Evolutionary conservation across 805 yeast genomes (phyloP).

Genomic region (Metschnikowia cubensis): DNA sequence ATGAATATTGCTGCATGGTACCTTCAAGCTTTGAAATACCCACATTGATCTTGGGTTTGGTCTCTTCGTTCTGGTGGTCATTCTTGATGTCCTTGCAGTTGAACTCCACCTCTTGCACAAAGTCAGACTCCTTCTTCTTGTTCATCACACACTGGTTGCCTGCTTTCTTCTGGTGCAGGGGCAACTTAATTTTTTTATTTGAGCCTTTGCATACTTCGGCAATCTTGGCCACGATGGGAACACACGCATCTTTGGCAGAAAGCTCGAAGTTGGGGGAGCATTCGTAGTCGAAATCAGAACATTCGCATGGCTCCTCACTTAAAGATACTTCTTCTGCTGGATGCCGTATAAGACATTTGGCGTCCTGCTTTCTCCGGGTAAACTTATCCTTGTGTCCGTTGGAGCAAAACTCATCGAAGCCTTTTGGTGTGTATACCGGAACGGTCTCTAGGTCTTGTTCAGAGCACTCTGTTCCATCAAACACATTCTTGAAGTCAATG

Average conservation of each 20-base stretch:
- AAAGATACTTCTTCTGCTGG: conserved; percentile 43
- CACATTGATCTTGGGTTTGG: conserved; percentile 29
- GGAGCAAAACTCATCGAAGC: conserved; percentile 46
- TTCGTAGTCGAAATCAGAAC: conserved; percentile 65
- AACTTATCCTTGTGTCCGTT: conserved; percentile 66
- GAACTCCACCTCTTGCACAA: conserved; percentile 13
- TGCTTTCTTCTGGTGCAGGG: conserved; percentile 40
- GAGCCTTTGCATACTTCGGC: conserved; percentile 22
- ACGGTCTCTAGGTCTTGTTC: conserved; percentile 62
- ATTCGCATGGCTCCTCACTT: conserved; percentile 51
- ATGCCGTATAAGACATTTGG: conserved; percentile 58
- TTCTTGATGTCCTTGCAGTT: conserved; percentile 13
- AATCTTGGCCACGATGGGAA: conserved; percentile 26
- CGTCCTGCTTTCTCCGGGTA: conserved; percentile 57
- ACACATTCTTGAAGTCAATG: conserved; percentile 58
- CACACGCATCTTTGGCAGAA: conserved; percentile 45
- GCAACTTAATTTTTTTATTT: conserved; percentile 24
- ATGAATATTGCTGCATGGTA: conserved; percentile 50
- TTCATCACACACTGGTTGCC: conserved; percentile 43
- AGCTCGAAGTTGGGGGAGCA: conserved; percentile 51
- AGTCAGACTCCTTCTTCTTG: conserved; percentile 19
- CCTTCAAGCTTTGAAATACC: conserved; percentile 48
- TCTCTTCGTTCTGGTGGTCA: conserved; percentile 5
- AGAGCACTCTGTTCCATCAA: conserved; percentile 42
- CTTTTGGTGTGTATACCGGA: conserved; percentile 44